A percentile compares a stretch with the other conserved stretches of the same genome.
Evolutionary conservation across 345 rosid species (phyloP).

Genomic region (Jatropha curcas): DNA sequence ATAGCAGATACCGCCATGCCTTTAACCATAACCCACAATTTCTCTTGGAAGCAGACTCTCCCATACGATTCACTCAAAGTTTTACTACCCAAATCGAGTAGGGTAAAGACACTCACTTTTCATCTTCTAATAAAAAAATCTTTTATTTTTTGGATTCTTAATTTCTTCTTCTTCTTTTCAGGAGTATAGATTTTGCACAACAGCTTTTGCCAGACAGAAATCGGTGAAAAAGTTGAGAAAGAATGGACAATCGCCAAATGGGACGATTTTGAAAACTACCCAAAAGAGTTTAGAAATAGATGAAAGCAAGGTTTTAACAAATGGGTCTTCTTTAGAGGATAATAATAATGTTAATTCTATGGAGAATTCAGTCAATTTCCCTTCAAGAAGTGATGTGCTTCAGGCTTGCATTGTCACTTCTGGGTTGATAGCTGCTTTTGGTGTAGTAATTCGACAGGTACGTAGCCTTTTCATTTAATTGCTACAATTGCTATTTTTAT

Average conservation of each 20-base stretch:
- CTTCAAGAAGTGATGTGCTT: slow-evolving; percentile 74
- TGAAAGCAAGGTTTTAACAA: slow-evolving; percentile 28
- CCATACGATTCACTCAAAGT: slow-evolving; percentile 10
- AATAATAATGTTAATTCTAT: slow-evolving; percentile 22
- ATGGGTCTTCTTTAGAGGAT: slow-evolving; percentile 29
- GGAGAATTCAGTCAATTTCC: slow-evolving; percentile 24
- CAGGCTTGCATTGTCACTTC: slow-evolving; percentile 74
- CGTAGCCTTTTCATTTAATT: background rate
- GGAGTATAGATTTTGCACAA: slow-evolving; percentile 31
- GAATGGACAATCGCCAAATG: slow-evolving; percentile 28
- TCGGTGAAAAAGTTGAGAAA: slow-evolving; percentile 47
- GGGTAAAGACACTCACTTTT: slow-evolving; percentile 31
- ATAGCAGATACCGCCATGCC: slow-evolving; percentile 17
- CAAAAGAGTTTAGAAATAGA: slow-evolving; percentile 16
- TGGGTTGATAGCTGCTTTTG: slow-evolving; percentile 67
- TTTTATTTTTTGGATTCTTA: background rate
- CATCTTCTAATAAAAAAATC: background rate
- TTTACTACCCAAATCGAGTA: slow-evolving; percentile 15
- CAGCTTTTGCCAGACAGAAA: slow-evolving; percentile 46
- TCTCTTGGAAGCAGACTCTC: slow-evolving; percentile 16
- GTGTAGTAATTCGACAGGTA: slow-evolving; percentile 70
- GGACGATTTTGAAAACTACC: slow-evolving; percentile 9
- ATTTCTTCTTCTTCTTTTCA: background rate
- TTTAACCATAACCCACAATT: background rate
- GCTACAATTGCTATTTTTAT: too few species aligned